phyloP scores from a whole-genome alignment of 2,329 filamentous ascomycete species.

The Neofusicoccum parvum region DNA sequence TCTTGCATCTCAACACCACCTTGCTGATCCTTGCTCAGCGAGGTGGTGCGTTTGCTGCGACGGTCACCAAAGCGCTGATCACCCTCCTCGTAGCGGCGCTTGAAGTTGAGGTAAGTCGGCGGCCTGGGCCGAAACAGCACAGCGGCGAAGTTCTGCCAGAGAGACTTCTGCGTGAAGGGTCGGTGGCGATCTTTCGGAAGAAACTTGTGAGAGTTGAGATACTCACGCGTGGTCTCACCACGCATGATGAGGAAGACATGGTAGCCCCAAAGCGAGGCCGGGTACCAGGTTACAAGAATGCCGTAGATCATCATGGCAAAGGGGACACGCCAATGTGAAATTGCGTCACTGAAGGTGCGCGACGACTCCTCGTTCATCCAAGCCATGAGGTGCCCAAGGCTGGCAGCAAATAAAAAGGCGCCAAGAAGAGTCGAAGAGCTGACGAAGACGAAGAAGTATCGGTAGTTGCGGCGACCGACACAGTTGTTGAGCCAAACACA shows the following conservation, averaged over 20 bases:
- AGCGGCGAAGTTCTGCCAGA: constrained; percentile 75
- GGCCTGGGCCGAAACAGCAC: constrained; percentile 82
- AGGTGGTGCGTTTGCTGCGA: constrained; percentile 54
- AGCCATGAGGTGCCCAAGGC: constrained; percentile 76
- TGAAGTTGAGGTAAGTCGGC: constrained; percentile 89
- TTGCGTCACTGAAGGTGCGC: constrained; percentile 68
- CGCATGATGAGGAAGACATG: constrained; percentile 88
- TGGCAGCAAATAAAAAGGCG: constrained; percentile 74
- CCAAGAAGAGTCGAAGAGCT: constrained; percentile 75
- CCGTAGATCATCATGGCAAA: constrained; percentile 90
- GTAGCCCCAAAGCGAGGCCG: constrained; percentile 79
- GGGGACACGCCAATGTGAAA: constrained; percentile 72
- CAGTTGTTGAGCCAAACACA: constrained; percentile 99
- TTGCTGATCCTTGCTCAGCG: constrained; percentile 54
- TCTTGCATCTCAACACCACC: constrained; percentile 72
- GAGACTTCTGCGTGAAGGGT: constrained; percentile 79
- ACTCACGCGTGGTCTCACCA: constrained; percentile 94
- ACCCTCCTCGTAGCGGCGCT: constrained; percentile 71
- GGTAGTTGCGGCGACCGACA: constrained; percentile 93
- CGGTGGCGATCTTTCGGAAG: constrained; percentile 86
- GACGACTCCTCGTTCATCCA: constrained; percentile 64
- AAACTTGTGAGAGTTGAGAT: constrained; percentile 95
- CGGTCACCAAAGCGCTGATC: constrained; percentile 78
- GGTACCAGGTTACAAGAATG: constrained; percentile 74
- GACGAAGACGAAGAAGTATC: constrained; percentile 95